Base-by-base conservation (phyloP, 768 basidiomycete species). In the Chiua virens region DNA sequence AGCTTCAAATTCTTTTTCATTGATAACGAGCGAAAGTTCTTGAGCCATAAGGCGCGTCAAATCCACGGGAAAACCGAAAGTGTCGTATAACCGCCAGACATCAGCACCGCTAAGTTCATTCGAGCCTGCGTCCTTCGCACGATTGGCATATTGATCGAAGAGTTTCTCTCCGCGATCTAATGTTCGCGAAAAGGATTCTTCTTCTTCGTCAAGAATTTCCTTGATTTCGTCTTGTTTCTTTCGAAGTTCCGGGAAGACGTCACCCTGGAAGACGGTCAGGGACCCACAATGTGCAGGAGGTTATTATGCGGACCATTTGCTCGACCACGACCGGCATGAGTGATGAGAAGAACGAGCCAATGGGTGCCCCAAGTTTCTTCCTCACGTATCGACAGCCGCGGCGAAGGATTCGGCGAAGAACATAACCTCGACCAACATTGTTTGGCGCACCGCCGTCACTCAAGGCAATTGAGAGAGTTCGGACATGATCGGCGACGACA, bases 31-130 rank as follows among this genome's bases (percentile, higher is more conserved):
- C 3, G 86, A 87, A 25, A 92, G 74, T 65, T 99, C 97, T 67
- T 95, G 91, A 5, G 97, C 97, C 97, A 99, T 98, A 52, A 99
- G 77, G 44, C 88, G 85, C 1, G 97, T 99, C 44, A 99, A 74
- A 65, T 99, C 97, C 37, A 92, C 93, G 0, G 97, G 97, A 76
- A 99, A 99, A 45, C 97, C 97, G 65, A 90, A 99, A 1, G 97
- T 98, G 67, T 99, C 97, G 67, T 98, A 98, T 45, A 99, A 71
- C 23, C 91, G 81, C 97, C 97, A 99, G 32, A 98, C 92, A 63
- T 99, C 96, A 59, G 86, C 89, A 22, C 97, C 97, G 52, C 75
- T 83, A 27, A 99, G 82, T 58, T 84, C 81, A 35, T 74, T 85
- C 5, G 71, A 61, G 8, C 85, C 86, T 42, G 78, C 73, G 47